Base-by-base conservation (phyloP, 2,329 filamentous ascomycete genomes). In the Paramyrothecium roridum region DNA sequence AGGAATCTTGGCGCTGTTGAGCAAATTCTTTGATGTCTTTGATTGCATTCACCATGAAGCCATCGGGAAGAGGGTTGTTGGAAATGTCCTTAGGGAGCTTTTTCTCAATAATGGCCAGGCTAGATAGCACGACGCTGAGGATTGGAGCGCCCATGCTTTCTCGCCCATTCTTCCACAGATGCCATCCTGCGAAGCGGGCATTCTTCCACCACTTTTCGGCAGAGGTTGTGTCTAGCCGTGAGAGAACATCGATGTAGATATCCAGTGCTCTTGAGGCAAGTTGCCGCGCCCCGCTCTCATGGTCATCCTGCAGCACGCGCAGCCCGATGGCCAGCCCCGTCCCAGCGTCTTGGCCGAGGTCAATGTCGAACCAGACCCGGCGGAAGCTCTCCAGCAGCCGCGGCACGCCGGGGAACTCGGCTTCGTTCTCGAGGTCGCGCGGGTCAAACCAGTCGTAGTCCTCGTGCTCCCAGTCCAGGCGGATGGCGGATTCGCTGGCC, bases 61-160 rank as follows among this genome's bases (percentile, higher is more conserved):
- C 50, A 2, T 43, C 50, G 26, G 60, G 37, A 2, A 58, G 45
- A n/a, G 48, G 21, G 3, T 52, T 50, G 4, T 48, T 26, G 10
- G 53, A 37, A 43, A 6, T 43, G 2, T 16, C 49, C 4, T 22
- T 54, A 3, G 61, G 62, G 11, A 71, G 62, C 48, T 59, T 69
- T 22, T 65, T 49, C 50, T 76, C 70, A 37, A 80, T 69, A 3
- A 64, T 61, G 13, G 69, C 64, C 37, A 88, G 70, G 3, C 75
- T 74, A 13, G 72, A 70, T 6, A 85, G 66, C 11, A 86, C 56
- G 12, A 73, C 75, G 48, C 70, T 75, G 43, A 83, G 72, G 26
- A 87, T 84, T 1, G 84, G 79, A 1, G 85, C 80, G 1, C 80
- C 80, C 85, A 89, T 89, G 65, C 80, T 85, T 58, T 85, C 83